These are phyloP conservation scores for Medicago truncatula DNA, from an alignment of 306 rosid genomes.

Conservation along the genomic window MtrunA17r5.0-ANR NC_053047.1:19735501-19736000, in stretches of 20 bases:
- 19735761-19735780: constrained; percentile 22
- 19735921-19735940: no score
- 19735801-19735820: constrained; percentile 17
- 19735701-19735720: constrained; percentile 47
- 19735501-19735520: background rate
- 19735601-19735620: constrained; percentile 32
- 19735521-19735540: background rate
- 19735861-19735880: no score
- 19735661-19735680: constrained; percentile 35
- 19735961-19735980: constrained; percentile 7
- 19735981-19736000: constrained; percentile 4
- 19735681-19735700: constrained; percentile 32
- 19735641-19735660: constrained; percentile 41
- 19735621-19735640: constrained; percentile 50
- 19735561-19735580: constrained; percentile 1
- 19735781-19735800: constrained; percentile 3
- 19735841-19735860: no score
- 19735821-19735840: no score
- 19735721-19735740: constrained; percentile 22
- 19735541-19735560: background rate
- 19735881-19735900: no score
- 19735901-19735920: no score
- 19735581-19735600: background rate
- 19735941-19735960: background rate
- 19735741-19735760: constrained; percentile 43